phyloP scores from a whole-genome alignment of 345 rosid genomes.

The Mallotus nudiflorus region DNA sequence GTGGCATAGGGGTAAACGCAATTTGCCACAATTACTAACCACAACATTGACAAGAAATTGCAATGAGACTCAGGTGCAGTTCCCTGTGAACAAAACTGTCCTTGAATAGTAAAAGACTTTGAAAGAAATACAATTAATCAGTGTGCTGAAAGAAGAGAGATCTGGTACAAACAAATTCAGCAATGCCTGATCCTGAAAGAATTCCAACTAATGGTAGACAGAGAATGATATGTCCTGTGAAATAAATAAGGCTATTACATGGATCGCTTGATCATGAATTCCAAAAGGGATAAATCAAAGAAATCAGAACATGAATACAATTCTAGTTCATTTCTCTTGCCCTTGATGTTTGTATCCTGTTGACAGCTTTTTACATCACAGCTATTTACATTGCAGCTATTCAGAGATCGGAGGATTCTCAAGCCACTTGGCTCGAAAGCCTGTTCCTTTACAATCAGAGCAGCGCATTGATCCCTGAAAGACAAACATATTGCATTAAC shows the following conservation, averaged over 20 bases:
- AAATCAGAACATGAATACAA: slow-evolving; percentile 13
- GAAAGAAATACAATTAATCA: background rate
- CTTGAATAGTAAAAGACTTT: background rate
- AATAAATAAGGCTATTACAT: background rate
- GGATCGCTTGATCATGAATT: background rate
- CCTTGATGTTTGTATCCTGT: background rate
- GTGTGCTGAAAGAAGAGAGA: background rate
- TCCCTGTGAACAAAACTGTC: background rate
- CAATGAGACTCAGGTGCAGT: background rate
- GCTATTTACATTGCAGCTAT: too few species aligned
- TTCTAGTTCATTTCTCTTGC: background rate
- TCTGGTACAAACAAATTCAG: background rate
- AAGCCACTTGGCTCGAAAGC: slow-evolving; percentile 98
- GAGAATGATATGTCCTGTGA: background rate
- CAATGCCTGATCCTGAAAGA: background rate
- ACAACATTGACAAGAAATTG: too few species aligned
- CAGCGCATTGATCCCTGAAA: slow-evolving; percentile 71
- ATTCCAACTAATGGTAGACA: background rate
- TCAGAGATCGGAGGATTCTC: slow-evolving; percentile 58
- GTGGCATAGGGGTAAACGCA: too few species aligned
- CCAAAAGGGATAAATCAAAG: background rate
- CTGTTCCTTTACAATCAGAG: slow-evolving; percentile 83
- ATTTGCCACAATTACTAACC: too few species aligned
- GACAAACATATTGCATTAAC: background rate
- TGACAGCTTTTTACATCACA: background rate